Evolutionary conservation across 805 yeast species (phyloP), one percentile per base, ranked within the genome.

Genomic region (Scheffersomyces ergatensis): DNA sequence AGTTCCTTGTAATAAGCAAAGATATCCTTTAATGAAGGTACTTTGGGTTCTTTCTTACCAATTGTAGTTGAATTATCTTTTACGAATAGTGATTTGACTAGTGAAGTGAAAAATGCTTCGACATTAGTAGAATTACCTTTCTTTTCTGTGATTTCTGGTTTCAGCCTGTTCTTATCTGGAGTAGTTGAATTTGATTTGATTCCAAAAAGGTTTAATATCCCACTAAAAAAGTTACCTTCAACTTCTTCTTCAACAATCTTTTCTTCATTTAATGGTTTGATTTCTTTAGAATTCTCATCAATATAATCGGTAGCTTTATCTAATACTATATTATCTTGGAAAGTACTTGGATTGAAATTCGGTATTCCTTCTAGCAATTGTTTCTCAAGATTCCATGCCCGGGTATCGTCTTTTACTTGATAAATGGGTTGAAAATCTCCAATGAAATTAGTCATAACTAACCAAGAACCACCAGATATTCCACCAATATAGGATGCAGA

Each of bases 381-480:
- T 11, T 70, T 68, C 15, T 62, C 59, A 11, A 77, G 50, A 37
- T 65, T 60, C 82, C 81, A 72, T 5, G 59, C 55, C 4, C 60
- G 54, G 3, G 34, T 43, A 18, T 49, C 47, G 14, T 52, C 46
- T 25, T 47, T 48, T 34, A 65, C 25, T 37, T 60, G 44, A 26
- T 43, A 27, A 20, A 63, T 45, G 6, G 68, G 66, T 7, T 37
- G 46, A 21, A 55, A 57, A 42, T 65, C 67, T 37, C 62, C 60
- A 1, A 64, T 53, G 20, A 58, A 60, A 36, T 58, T 63, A 40
- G 65, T 65, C 59, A 83, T 74, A 2, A 83, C 76, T 7, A 81
- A 58, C 89, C 90, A 83, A 34, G 83, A 74, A 0, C 89, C 90
- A 1, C 89, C 89, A 2, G 88, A 81, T 1, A 82, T 72, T 0